Base-by-base conservation (phyloP, 2,329 filamentous ascomycete genomes). In the Colletotrichum truncatum region DNA sequence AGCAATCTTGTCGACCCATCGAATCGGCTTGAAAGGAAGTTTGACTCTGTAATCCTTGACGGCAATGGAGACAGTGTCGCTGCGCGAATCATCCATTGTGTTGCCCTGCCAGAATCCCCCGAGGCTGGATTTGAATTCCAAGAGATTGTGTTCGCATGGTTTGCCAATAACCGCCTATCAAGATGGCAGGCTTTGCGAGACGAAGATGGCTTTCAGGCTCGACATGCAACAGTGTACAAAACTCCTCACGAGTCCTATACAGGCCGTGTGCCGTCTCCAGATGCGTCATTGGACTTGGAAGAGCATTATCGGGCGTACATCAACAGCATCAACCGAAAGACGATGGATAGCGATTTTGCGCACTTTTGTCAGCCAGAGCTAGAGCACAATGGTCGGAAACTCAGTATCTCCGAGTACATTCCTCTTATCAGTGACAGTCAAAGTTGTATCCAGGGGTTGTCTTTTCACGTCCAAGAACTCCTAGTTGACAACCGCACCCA, bases 401-500 rank as follows among this genome's bases (percentile, higher is more conserved):
- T 74, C n/a, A 53, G 67, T 8, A 39, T 72, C 1, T 54, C 70
- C 1, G 54, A 69, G 39, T 79, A 78, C 64, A 67, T 71, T 4
- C 48, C 46, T 11, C 70, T 77, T 57, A 74, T 78, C 39, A 70
- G 74, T 39, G 70, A 70, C 23, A 72, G 70, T 12, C 71, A 76
- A 38, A 67, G 64, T 2, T 71, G 70, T 1, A 73, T 78, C 48
- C 64, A 71, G 0, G 75, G 73, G 5, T 60, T 79, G 3, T 38
- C 34, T 0, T 72, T 76, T 21, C 55, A 56, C 0, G 41, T 78
- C 21, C 61, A 68, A 25, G 68, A 71, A 3, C 36, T 77, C 3
- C 21, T 79, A 4, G 73, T 68, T 18, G 75, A 79, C 64, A 70
- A 72, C 48, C 45, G 34, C 7, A 52, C 66, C 21, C 76, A 78